These are phyloP conservation scores for Pterocarpus macrocarpus DNA, from an alignment of 306 rosid species.

Conservation along the genomic window DNA sequence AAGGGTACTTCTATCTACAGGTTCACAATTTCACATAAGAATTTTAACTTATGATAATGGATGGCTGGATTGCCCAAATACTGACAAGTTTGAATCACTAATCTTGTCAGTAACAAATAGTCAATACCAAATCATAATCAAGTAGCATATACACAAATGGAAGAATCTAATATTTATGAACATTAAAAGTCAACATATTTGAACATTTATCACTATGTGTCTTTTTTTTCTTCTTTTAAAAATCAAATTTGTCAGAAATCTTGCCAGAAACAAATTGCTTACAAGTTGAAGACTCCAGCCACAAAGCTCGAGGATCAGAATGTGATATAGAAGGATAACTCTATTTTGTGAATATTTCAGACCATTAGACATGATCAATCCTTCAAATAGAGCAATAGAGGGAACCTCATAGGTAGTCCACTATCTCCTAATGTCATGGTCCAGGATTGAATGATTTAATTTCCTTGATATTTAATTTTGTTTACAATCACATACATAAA, in stretches of 20 bases:
- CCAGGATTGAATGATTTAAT: not conserved
- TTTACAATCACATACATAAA: conserved; percentile 5
- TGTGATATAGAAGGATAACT: not conserved
- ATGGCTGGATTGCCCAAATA: not conserved
- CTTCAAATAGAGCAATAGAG: not conserved
- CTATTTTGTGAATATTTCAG: not conserved
- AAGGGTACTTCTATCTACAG: not conserved
- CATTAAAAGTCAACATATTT: not conserved
- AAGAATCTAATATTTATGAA: not conserved
- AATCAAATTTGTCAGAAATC: conserved; percentile 14
- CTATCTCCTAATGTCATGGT: conserved; percentile 17
- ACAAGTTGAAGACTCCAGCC: conserved; percentile 10
- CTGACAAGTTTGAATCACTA: not conserved
- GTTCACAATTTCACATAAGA: conserved; percentile 9
- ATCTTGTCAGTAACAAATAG: not conserved
- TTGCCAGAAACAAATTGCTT: conserved; percentile 1
- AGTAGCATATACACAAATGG: not conserved
- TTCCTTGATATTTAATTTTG: not conserved
- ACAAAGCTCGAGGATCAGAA: conserved; percentile 13
- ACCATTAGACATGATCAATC: conserved; percentile 17
- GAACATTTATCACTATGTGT: not conserved
- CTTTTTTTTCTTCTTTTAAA: not conserved
- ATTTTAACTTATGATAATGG: not conserved
- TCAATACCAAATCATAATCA: not conserved
- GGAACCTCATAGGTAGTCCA: not conserved